Evolutionary conservation across 768 basidiomycete genomes (phyloP).

Genomic region (Tylopilus plumbeoviolaceoides): DNA sequence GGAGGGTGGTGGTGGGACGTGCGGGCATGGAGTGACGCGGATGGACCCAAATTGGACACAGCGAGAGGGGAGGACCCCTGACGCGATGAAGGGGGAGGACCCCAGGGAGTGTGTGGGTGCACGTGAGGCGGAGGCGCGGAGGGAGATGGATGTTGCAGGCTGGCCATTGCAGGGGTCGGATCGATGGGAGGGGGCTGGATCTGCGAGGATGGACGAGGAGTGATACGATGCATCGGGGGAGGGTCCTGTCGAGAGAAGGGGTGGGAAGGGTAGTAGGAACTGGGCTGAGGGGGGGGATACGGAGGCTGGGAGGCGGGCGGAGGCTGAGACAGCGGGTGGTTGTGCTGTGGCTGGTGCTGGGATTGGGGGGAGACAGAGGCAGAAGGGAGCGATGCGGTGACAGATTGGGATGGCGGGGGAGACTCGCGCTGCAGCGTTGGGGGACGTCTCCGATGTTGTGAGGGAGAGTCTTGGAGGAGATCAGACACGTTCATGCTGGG

Average conservation of each 20-base stretch:
- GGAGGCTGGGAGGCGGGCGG: constrained; percentile 16
- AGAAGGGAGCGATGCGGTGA: constrained; percentile 22
- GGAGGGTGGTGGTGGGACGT: constrained; percentile 25
- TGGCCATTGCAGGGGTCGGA: constrained; percentile 31
- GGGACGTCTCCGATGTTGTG: constrained; percentile 43
- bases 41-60: constrained; percentile 23
- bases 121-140: constrained; percentile 29
- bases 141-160: constrained; percentile 30
- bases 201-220: constrained; percentile 32
- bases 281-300: constrained; percentile 25
- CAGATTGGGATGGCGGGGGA: constrained; percentile 25
- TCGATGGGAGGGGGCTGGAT: constrained; percentile 25
- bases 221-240: constrained; percentile 25
- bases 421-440: constrained; percentile 24
- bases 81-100: constrained; percentile 23
- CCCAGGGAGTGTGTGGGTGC: constrained; percentile 30
- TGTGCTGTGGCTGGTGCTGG: constrained; percentile 29
- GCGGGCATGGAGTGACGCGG: constrained; percentile 25
- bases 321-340: constrained; percentile 13
- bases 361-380: constrained; percentile 31
- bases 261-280: constrained; percentile 16
- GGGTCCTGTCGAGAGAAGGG: constrained; percentile 17
- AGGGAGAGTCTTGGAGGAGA: constrained; percentile 67
- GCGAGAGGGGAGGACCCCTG: constrained; percentile 31
- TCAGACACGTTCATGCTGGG: constrained; percentile 60